These are phyloP conservation scores for Colletotrichum sp. DNA, from an alignment of 2,329 filamentous ascomycete genomes.

Conservation along the genomic window DNA sequence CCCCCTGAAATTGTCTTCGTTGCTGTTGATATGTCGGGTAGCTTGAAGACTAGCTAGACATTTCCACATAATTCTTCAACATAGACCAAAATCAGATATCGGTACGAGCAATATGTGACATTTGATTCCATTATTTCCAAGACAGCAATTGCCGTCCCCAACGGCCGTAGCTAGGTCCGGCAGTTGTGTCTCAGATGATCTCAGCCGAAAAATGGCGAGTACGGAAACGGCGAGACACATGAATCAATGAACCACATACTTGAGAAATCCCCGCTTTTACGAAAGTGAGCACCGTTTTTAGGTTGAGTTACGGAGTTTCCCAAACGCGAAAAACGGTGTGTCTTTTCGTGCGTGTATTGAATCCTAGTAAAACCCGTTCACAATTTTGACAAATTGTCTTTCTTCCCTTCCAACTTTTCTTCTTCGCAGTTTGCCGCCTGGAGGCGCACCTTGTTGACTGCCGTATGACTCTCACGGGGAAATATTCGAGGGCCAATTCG, in stretches of 20 bases:
- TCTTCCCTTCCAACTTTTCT: too few species aligned
- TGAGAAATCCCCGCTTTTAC: not conserved
- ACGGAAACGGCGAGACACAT: not conserved
- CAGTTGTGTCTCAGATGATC: not conserved
- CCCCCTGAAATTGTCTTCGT: fast-evolving
- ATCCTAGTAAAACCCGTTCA: not conserved
- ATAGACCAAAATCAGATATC: fast-evolving
- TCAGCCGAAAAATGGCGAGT: not conserved
- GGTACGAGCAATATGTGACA: not conserved
- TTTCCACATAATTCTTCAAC: fast-evolving
- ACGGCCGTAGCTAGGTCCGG: not conserved
- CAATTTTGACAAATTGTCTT: too few species aligned
- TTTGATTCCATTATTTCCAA: not conserved
- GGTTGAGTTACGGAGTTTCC: not conserved
- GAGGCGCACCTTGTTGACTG: too few species aligned
- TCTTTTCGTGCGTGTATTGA: not conserved
- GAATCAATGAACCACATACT: not conserved
- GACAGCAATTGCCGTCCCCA: not conserved
- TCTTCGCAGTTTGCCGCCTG: too few species aligned
- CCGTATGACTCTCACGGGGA: too few species aligned
- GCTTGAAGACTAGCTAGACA: not conserved
- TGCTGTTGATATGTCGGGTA: not conserved
- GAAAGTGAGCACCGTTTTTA: not conserved
- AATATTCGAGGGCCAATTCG: too few species aligned
- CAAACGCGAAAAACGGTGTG: not conserved